A percentile compares a stretch with the other conserved stretches of the same genome.
phyloP scores from a whole-genome alignment of 116 monocot genomes.

The Iris pallida region DNA sequence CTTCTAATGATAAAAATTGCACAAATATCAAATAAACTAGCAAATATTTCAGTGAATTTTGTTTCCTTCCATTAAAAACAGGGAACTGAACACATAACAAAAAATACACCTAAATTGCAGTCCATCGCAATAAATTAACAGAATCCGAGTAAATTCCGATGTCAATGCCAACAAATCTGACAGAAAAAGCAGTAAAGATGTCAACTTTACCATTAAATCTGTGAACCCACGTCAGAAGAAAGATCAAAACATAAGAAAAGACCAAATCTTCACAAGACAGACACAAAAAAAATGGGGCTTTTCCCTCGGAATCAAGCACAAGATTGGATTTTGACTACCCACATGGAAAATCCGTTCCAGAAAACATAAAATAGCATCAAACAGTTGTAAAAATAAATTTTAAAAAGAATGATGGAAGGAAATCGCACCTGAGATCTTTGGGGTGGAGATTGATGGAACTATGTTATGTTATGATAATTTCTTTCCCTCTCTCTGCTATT shows the following conservation, averaged over 20 bases:
- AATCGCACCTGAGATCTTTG: slow-evolving; percentile 22
- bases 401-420: background rate
- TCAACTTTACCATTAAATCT: background rate
- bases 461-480: too few relatives aligned
- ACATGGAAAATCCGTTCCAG: background rate
- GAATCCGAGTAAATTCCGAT: too few relatives aligned
- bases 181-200: too few relatives aligned
- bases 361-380: background rate
- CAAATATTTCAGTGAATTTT: too few relatives aligned
- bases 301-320: background rate
- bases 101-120: too few relatives aligned
- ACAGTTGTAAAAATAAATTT: background rate
- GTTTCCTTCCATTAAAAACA: too few relatives aligned
- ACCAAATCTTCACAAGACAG: background rate
- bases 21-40: too few relatives aligned
- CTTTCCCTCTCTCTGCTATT: background rate
- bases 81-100: too few relatives aligned
- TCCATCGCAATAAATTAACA: too few relatives aligned
- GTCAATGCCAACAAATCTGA: too few relatives aligned
- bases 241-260: background rate
- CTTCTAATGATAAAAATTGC: too few relatives aligned
- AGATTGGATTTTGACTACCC: slow-evolving; percentile 8
- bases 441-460: background rate
- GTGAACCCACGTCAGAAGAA: background rate
- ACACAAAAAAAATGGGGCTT: background rate